Conservation (phyloP, 768 basidiomycete species). For the Kondoa malvinella region DNA sequence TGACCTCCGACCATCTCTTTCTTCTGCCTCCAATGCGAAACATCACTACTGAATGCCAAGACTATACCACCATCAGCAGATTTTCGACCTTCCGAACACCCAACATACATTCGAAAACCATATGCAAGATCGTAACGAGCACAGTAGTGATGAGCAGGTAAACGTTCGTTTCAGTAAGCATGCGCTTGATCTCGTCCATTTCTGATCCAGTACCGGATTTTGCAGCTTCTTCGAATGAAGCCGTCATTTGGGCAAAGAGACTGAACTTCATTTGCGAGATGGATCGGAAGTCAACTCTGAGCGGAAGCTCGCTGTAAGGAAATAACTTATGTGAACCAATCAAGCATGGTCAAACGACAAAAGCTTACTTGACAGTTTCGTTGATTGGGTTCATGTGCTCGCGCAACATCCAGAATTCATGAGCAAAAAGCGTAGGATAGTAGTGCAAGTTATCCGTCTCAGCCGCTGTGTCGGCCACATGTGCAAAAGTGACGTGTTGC, state of each 20-base stretch:
- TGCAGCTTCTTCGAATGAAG: constrained; percentile 47
- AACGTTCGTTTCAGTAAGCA: constrained; percentile 52
- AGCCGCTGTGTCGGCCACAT: background rate
- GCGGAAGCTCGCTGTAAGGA: constrained; percentile 41
- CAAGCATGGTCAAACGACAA: background rate
- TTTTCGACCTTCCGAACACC: background rate
- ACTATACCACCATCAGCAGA: background rate
- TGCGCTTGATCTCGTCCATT: constrained; percentile 86
- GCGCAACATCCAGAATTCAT: constrained; percentile 66
- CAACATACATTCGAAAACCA: constrained; percentile 49
- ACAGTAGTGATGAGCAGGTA: constrained; percentile 73
- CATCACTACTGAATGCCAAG: constrained; percentile 19
- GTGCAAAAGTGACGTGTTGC: constrained; percentile 8
- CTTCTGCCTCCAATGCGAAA: constrained; percentile 74
- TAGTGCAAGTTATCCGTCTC: background rate
- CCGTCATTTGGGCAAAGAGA: constrained; percentile 63
- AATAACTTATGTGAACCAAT: background rate
- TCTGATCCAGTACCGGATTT: constrained; percentile 40
- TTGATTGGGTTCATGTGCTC: constrained; percentile 74
- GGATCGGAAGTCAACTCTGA: constrained; percentile 67
- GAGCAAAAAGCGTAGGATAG: constrained; percentile 42
- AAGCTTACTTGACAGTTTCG: constrained; percentile 43
- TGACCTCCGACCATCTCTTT: constrained; percentile 58
- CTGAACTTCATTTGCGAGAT: constrained; percentile 55
- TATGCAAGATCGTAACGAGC: constrained; percentile 70